Evolutionary conservation across 1,284 basidiomycete species (phyloP).

Genomic region (Tylopilus orsonianus): DNA sequence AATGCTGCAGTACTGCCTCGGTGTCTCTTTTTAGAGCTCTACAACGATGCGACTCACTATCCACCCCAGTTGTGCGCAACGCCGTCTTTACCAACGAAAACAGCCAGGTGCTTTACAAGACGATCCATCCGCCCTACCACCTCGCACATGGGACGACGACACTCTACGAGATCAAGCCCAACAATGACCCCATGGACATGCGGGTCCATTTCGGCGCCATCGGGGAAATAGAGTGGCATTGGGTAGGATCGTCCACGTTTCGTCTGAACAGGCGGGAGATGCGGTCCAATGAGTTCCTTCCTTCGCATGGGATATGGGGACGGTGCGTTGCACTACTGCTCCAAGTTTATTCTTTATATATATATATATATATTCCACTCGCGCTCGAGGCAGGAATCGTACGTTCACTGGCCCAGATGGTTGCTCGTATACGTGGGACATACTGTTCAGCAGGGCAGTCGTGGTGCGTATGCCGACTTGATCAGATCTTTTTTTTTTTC

Average conservation of each 20-base stretch:
- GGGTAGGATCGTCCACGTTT: conserved; percentile 25
- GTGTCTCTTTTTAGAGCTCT: no score
- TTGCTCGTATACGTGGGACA: conserved; percentile 26
- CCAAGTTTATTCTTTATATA: no score
- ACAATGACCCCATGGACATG: conserved; percentile 29
- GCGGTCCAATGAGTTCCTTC: conserved; percentile 28
- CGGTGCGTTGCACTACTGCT: no score
- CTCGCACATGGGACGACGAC: conserved; percentile 25
- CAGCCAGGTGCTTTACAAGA: no score
- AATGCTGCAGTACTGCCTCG: no score
- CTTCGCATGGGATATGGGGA: conserved; percentile 24
- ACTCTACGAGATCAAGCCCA: conserved; percentile 27
- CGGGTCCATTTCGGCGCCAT: conserved; percentile 25
- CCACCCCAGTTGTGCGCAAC: no score
- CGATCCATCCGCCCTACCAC: no score
- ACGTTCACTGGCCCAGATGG: conserved; percentile 32
- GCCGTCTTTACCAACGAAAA: no score
- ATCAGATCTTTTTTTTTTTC: not conserved
- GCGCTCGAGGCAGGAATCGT: conserved; percentile 22
- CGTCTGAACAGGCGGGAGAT: conserved; percentile 19
- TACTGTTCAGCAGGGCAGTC: conserved; percentile 12
- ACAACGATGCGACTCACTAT: no score
- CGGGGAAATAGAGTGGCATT: conserved; percentile 30
- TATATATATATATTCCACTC: no score
- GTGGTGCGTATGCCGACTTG: conserved; percentile 17